phyloP scores from a whole-genome alignment of 2,329 filamentous ascomycete genomes.

The Scedosporium boydii region DNA sequence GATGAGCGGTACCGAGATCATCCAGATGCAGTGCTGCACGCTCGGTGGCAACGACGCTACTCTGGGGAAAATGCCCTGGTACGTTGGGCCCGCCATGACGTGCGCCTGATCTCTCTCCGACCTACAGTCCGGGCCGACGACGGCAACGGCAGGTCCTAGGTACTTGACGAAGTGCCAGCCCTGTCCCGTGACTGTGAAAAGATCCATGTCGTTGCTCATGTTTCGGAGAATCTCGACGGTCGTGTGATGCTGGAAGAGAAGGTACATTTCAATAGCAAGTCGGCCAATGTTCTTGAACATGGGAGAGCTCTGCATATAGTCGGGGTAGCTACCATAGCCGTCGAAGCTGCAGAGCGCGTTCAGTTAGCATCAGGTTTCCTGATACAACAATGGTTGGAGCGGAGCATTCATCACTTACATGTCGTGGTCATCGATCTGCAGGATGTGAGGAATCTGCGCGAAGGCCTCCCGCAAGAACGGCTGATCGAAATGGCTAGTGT shows the following conservation, averaged over 20 bases:
- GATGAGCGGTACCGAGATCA: constrained; percentile 81
- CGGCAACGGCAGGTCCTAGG: constrained; percentile 80
- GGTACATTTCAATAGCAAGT: constrained; percentile 93
- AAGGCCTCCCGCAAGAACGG: constrained; percentile 90
- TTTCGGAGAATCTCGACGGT: constrained; percentile 89
- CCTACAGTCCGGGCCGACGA: constrained; percentile 83
- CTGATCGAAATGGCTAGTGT: constrained; percentile 96
- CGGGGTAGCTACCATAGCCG: constrained; percentile 92
- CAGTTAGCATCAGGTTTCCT: constrained; percentile 5
- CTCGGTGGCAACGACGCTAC: constrained; percentile 81
- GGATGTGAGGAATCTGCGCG: constrained; percentile 89
- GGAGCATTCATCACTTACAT: constrained; percentile 57
- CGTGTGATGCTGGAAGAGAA: constrained; percentile 96
- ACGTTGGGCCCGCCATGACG: constrained; percentile 92
- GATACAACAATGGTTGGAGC: too few species aligned
- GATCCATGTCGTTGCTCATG: constrained; percentile 75
- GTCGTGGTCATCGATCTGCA: constrained; percentile 93
- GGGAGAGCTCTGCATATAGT: constrained; percentile 95
- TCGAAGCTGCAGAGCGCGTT: constrained; percentile 58
- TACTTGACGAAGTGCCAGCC: constrained; percentile 99
- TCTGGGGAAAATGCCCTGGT: constrained; percentile 95
- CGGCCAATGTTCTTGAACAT: constrained; percentile 98
- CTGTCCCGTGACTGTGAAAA: constrained; percentile 94
- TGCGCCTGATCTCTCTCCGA: constrained; percentile 85
- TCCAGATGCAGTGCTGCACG: constrained; percentile 95